These are phyloP conservation scores for Psidium friedrichsthalianum DNA, from an alignment of 345 rosid species.

Conservation along the genomic window DNA sequence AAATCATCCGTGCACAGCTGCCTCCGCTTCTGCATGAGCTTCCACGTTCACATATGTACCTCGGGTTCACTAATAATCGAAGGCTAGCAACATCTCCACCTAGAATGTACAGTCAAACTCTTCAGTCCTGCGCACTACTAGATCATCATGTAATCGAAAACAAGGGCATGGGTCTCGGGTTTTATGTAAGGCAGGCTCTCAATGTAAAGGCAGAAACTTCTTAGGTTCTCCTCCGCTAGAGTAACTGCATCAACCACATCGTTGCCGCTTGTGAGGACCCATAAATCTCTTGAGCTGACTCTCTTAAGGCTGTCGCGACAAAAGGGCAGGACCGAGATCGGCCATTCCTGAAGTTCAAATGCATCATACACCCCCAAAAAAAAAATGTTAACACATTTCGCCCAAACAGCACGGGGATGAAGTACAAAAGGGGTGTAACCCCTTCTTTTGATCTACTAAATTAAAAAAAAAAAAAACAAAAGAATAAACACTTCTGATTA, in stretches of 20 bases:
- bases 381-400: background rate
- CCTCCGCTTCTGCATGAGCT: background rate
- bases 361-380: background rate
- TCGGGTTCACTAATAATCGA: background rate
- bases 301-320: slow-evolving; percentile 53
- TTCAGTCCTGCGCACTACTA: background rate
- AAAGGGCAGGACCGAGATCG: slow-evolving; percentile 62
- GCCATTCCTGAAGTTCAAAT: slow-evolving; percentile 30
- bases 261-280: slow-evolving; percentile 33
- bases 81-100: background rate
- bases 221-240: slow-evolving; percentile 44
- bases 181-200: slow-evolving; percentile 34
- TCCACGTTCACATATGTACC: background rate
- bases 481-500: background rate
- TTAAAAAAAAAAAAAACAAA: background rate
- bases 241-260: slow-evolving; percentile 34
- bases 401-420: background rate
- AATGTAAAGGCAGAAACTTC: slow-evolving; percentile 38
- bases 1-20: background rate
- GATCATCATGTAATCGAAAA: slow-evolving; percentile 45
- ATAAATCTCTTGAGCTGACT: slow-evolving; percentile 40
- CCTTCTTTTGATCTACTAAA: background rate
- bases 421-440: background rate
- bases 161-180: slow-evolving; percentile 31
- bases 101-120: background rate